Base-by-base conservation (phyloP, 768 basidiomycete species). In the Suillus placidus region DNA sequence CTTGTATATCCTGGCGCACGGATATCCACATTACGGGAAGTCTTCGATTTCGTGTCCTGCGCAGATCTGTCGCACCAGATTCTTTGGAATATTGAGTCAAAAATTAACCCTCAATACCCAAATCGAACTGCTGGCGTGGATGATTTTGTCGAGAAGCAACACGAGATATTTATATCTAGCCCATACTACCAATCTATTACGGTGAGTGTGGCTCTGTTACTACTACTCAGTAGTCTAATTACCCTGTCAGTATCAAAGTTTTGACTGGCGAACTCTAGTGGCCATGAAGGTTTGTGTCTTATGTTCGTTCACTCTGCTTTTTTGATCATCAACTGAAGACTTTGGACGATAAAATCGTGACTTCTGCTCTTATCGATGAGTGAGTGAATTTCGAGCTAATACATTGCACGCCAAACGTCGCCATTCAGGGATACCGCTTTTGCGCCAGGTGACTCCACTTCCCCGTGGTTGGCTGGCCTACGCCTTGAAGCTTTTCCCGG, bases 21-120 rank as follows among this genome's bases (percentile, higher is more conserved):
- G 66, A 87, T 94, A 60, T 87, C 91, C 14, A 93, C 92, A 5
- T 78, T 94, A 26, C 75, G 82, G 68, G 91, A 94, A 74, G 79
- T 93, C 8, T 93, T 94, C 69, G 84, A 86, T 52, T 93, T 94
- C 71, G 90, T 87, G 9, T 81, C 83, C 49, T 94, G 92, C 67
- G 89, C 84, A 8, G 92, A 93, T 72, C 84, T 87, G 1, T 75
- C 84, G 45, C 87, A 87, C 62, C 77, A 80, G 60, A 82, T 93
- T 42, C 76, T 80, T 43, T 92, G 88, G 84, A 93, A 93, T 72
- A 89, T 94, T 67, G 93, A 94, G 78, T 90, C 89, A 18, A 92
- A 92, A 74, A 83, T 91, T 64, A 83, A 91, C 67, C 78, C 90
- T 5, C 79, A 74, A n/a, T 70, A 79, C 60, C 81, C 84, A 6